Evolutionary conservation across 345 rosid species (phyloP).

Genomic region (Hibiscus trionum): DNA sequence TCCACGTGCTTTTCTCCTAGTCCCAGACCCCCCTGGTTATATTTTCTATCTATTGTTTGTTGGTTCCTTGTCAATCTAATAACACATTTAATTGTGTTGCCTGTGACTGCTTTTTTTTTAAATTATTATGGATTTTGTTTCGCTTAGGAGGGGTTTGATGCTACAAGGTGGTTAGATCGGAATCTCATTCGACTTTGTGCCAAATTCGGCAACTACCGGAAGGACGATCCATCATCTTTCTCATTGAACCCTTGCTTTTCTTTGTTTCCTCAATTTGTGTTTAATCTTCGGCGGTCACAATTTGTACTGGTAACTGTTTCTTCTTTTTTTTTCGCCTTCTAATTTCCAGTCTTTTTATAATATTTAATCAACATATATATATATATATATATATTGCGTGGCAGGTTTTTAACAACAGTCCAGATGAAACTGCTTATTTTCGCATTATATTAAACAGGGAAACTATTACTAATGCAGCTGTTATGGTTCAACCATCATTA

Average conservation of each 20-base stretch:
- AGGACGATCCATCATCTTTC: constrained; percentile 94
- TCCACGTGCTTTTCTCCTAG: not conserved
- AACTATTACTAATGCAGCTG: constrained; percentile 84
- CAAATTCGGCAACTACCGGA: constrained; percentile 87
- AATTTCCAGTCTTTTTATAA: not conserved
- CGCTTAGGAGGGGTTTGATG: constrained; percentile 43
- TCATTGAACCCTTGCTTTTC: constrained; percentile 50
- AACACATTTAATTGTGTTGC: not conserved
- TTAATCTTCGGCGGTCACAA: constrained; percentile 90
- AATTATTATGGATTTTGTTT: constrained; percentile 10
- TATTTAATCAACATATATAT: constrained; percentile 2
- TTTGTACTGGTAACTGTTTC: constrained; percentile 72
- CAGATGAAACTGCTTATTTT: constrained; percentile 97
- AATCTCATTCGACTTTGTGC: constrained; percentile 90
- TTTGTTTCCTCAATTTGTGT: constrained; percentile 98
- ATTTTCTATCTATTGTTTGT: not conserved
- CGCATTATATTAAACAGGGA: constrained; percentile 88
- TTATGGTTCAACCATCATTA: constrained; percentile 95
- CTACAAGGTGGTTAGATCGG: constrained; percentile 96
- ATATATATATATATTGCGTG: not conserved
- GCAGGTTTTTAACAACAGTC: constrained; percentile 33
- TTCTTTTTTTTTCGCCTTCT: not conserved
- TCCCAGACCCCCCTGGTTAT: not conserved
- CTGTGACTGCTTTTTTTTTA: not conserved
- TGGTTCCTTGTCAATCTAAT: not conserved